Conservation (phyloP, 352 stramenopile species). For the Pythium brassicae region DNA sequence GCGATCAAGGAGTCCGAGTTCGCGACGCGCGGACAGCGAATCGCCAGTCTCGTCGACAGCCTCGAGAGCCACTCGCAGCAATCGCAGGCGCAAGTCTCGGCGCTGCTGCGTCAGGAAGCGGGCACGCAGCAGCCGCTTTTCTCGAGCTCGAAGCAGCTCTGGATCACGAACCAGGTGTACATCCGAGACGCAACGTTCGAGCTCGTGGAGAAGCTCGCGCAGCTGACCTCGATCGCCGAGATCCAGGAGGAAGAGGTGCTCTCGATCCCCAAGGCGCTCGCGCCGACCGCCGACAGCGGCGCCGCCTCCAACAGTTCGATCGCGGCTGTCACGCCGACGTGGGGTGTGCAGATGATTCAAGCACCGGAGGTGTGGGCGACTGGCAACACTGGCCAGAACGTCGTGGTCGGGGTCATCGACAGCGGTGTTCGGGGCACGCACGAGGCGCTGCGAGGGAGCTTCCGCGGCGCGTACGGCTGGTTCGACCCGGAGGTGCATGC, state of each 20-base stretch:
- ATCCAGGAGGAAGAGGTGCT: too few relatives aligned
- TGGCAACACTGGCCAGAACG: slow-evolving; percentile 10
- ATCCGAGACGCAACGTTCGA: too few relatives aligned
- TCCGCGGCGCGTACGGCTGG: slow-evolving; percentile 17
- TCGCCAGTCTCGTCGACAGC: slow-evolving; percentile 8
- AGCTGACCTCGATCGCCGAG: too few relatives aligned
- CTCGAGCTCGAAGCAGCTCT: slow-evolving; percentile 10
- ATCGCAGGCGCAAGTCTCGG: slow-evolving; percentile 12
- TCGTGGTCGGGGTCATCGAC: slow-evolving; percentile 25
- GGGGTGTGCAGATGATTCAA: too few relatives aligned
- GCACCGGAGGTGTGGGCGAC: too few relatives aligned
- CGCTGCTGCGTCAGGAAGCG: slow-evolving; percentile 5
- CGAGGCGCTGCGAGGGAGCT: slow-evolving; percentile 11
- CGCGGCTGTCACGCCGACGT: too few relatives aligned
- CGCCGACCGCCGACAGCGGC: too few relatives aligned
- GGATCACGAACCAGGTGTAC: too few relatives aligned
- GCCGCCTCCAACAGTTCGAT: too few relatives aligned
- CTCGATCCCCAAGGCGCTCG: too few relatives aligned
- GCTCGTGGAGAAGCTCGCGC: too few relatives aligned
- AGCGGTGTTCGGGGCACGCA: slow-evolving; percentile 18
- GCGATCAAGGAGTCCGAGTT: slow-evolving; percentile 8
- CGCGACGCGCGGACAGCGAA: slow-evolving; percentile 8
- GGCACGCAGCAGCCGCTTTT: slow-evolving; percentile 3
- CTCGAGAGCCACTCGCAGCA: slow-evolving; percentile 5
- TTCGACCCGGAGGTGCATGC: not conserved